Percentiles rank a stretch among this genome's conserved stretches.
These are phyloP conservation scores for Leptographium wingfieldii DNA, from an alignment of 2,329 filamentous ascomycete species.

Conservation along the genomic window DNA sequence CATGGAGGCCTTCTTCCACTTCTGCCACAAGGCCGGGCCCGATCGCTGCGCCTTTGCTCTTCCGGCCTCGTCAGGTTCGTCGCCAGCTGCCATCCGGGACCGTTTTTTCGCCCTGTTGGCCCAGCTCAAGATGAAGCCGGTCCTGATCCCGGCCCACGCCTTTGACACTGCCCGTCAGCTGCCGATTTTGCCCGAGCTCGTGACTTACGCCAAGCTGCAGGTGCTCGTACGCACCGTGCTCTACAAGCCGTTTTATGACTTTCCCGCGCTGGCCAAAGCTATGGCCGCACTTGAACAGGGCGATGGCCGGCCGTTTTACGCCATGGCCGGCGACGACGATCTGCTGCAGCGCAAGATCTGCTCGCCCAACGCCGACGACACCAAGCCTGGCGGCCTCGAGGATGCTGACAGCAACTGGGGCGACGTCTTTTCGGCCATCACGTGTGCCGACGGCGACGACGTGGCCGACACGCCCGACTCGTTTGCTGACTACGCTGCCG, in stretches of 20 bases:
- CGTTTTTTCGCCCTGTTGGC: conserved; percentile 27
- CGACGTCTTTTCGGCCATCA: conserved; percentile 31
- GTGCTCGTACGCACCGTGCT: conserved; percentile 27
- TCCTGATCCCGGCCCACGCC: conserved; percentile 23
- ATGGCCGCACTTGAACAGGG: conserved; percentile 29
- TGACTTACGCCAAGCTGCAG: conserved; percentile 36
- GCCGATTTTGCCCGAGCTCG: conserved; percentile 31
- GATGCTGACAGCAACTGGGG: conserved; percentile 17
- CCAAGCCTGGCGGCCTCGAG: neutral
- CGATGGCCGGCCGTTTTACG: conserved; percentile 30
- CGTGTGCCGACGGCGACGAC: conserved; percentile 28
- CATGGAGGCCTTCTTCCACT: conserved; percentile 37
- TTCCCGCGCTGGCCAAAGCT: conserved; percentile 28
- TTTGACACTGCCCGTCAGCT: conserved; percentile 9
- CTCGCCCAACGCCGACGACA: conserved; percentile 13
- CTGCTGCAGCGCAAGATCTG: neutral
- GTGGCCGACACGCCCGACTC: conserved; percentile 21
- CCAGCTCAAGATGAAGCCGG: conserved; percentile 26
- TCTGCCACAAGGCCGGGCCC: conserved; percentile 39
- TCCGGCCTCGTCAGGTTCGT: conserved; percentile 10
- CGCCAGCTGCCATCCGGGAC: conserved; percentile 22
- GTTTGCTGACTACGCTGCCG: conserved; percentile 22
- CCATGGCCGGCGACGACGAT: conserved; percentile 15
- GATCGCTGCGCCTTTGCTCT: conserved; percentile 30
- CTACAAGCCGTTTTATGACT: conserved; percentile 30